A percentile compares a stretch with the other conserved stretches of the same genome.
These are phyloP conservation scores for Psilocybe mexicana DNA, from an alignment of 1,284 basidiomycete species.

Conservation along the genomic window DNA sequence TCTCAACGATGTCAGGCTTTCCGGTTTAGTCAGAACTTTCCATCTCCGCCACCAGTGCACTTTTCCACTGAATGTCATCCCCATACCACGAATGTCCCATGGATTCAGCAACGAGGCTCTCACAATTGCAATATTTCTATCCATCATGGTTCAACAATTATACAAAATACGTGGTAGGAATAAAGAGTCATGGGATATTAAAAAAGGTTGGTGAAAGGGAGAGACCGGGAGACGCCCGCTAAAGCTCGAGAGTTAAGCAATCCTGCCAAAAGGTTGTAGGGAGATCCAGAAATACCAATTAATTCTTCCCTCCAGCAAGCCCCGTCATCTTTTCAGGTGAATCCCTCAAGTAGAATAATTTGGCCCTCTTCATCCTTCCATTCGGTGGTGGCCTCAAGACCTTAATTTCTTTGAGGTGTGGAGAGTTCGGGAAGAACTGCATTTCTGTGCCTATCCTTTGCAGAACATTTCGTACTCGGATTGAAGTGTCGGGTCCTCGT, in stretches of 20 bases:
- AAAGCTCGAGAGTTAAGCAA: not conserved
- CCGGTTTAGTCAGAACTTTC: slow-evolving; percentile 8
- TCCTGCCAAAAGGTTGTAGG: not conserved
- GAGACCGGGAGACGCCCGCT: not conserved
- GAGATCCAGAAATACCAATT: slow-evolving; percentile 22
- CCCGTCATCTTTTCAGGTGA: slow-evolving; percentile 80
- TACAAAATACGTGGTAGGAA: not conserved
- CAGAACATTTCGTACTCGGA: slow-evolving; percentile 84
- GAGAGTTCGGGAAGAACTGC: slow-evolving; percentile 83
- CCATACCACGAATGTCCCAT: not conserved
- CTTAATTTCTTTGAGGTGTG: slow-evolving; percentile 84
- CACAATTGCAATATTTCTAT: not conserved
- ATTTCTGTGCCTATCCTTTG: slow-evolving; percentile 89
- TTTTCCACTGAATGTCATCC: not conserved
- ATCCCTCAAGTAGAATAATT: slow-evolving; percentile 77
- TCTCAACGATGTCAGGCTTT: not conserved
- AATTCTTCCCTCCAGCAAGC: slow-evolving; percentile 59
- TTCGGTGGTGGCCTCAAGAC: slow-evolving; percentile 64
- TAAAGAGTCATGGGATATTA: not conserved
- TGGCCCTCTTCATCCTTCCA: slow-evolving; percentile 68
- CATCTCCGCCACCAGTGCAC: slow-evolving; percentile 1
- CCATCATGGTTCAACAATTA: not conserved
- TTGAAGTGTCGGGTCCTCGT: slow-evolving; percentile 80
- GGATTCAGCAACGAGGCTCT: not conserved
- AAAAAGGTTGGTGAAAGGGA: not conserved